Evolutionary conservation across 176 grass and related monocot genomes (phyloP).

Genomic region (Carex scoparia): DNA sequence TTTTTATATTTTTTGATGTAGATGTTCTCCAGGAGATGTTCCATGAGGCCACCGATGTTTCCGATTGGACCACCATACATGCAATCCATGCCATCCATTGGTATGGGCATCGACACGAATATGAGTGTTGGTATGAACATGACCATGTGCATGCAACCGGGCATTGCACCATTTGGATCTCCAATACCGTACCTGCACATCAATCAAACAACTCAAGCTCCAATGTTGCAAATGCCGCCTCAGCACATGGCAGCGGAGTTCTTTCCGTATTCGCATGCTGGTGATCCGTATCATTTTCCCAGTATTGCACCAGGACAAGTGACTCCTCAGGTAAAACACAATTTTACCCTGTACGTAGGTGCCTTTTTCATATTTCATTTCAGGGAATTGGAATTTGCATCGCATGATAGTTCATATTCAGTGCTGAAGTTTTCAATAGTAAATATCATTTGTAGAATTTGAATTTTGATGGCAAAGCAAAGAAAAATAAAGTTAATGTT

Average conservation of each 20-base stretch:
- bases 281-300: conserved; percentile 16
- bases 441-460: not conserved
- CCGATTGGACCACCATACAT: not conserved
- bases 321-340: conserved; percentile 22
- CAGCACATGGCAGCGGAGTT: not conserved
- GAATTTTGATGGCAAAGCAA: not conserved
- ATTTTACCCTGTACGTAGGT: not conserved
- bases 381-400: not conserved
- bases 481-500: not conserved
- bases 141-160: not conserved
- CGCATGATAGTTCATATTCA: no score
- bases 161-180: not conserved
- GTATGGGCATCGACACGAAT: not conserved
- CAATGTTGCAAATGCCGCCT: conserved; percentile 2
- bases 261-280: not conserved
- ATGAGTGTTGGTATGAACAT: not conserved
- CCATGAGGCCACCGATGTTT: not conserved
- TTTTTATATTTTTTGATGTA: not conserved
- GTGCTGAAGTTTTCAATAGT: not conserved
- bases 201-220: not conserved
- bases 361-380: not conserved
- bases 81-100: conserved; percentile 3
- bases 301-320: not conserved
- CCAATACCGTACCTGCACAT: not conserved
- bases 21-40: not conserved